A percentile compares a stretch with the other conserved stretches of the same genome.
These are phyloP conservation scores for Pythium plurisporium DNA, from an alignment of 352 stramenopile genomes.

Conservation along the genomic window DNA sequence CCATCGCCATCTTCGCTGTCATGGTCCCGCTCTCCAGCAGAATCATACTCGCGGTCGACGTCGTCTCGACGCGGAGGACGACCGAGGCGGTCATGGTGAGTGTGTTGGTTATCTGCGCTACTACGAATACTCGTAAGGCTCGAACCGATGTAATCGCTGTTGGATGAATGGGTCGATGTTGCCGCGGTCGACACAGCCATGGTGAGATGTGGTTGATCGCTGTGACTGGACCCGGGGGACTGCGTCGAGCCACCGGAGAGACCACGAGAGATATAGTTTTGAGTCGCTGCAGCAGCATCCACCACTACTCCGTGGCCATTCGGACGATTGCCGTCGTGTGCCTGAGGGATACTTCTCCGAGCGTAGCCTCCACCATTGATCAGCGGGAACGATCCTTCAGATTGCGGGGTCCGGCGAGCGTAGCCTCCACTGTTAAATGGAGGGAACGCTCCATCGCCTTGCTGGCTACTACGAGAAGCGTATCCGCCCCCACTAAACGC, in stretches of 20 bases:
- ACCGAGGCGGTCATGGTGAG: not conserved
- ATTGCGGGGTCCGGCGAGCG: too few relatives aligned
- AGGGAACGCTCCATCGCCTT: too few relatives aligned
- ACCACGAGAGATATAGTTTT: constrained; percentile 11
- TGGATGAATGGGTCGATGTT: not conserved
- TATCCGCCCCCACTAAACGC: too few relatives aligned
- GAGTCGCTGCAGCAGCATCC: constrained; percentile 9
- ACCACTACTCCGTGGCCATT: constrained; percentile 8
- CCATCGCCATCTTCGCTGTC: constrained; percentile 27
- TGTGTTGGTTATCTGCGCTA: not conserved
- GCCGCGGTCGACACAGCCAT: constrained; percentile 20
- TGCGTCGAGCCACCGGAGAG: not conserved
- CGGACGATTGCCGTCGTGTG: not conserved
- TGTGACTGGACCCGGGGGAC: constrained; percentile 12
- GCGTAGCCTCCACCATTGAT: not conserved
- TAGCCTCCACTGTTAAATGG: too few relatives aligned
- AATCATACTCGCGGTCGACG: constrained; percentile 16
- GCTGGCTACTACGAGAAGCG: too few relatives aligned
- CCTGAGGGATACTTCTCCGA: not conserved
- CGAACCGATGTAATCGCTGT: not conserved
- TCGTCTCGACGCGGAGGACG: constrained; percentile 1
- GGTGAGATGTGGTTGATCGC: constrained; percentile 14
- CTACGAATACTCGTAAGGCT: not conserved
- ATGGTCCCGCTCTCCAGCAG: constrained; percentile 10
- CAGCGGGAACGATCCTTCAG: too few relatives aligned